Evolutionary conservation across 352 stramenopile species (phyloP).

Genomic region (Phytophthora kernoviae): DNA sequence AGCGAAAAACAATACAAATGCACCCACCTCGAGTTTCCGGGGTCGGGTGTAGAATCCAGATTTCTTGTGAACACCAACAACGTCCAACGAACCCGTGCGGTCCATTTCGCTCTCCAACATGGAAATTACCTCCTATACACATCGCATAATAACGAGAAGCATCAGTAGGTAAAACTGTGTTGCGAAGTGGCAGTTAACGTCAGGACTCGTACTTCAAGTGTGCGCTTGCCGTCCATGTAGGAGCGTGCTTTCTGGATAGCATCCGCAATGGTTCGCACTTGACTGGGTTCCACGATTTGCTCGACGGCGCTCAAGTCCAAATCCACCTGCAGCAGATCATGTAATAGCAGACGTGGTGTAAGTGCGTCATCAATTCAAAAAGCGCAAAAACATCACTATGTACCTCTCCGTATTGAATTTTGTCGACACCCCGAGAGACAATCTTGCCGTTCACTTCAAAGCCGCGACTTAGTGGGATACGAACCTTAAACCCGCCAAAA

Average conservation of each 20-base stretch:
- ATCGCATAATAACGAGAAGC: neutral
- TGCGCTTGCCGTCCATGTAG: conserved; percentile 71
- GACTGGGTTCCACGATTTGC: conserved; percentile 89
- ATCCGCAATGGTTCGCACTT: conserved; percentile 86
- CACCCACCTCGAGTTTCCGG: conserved; percentile 77
- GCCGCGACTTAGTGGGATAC: conserved; percentile 55
- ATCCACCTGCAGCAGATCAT: conserved; percentile 53
- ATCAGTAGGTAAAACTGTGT: conserved; percentile 2
- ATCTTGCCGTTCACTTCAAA: conserved; percentile 83
- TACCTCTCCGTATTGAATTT: conserved; percentile 89
- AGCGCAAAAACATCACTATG: conserved; percentile 1
- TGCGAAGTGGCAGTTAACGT: neutral
- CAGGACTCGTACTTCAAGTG: conserved; percentile 38
- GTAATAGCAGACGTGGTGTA: too few relatives aligned
- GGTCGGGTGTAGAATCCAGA: conserved; percentile 80
- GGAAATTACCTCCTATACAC: conserved; percentile 58
- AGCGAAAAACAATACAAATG: neutral
- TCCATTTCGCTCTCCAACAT: conserved; percentile 75
- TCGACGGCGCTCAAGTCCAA: conserved; percentile 86
- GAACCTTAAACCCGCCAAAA: conserved; percentile 56
- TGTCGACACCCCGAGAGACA: conserved; percentile 66
- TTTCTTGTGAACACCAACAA: conserved; percentile 56
- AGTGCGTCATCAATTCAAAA: too few relatives aligned
- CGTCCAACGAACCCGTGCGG: conserved; percentile 63
- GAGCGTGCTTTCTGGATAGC: conserved; percentile 54